Evolutionary conservation across 495 filamentous ascomycete genomes (phyloP).

Genomic region (Tuber aestivum): DNA sequence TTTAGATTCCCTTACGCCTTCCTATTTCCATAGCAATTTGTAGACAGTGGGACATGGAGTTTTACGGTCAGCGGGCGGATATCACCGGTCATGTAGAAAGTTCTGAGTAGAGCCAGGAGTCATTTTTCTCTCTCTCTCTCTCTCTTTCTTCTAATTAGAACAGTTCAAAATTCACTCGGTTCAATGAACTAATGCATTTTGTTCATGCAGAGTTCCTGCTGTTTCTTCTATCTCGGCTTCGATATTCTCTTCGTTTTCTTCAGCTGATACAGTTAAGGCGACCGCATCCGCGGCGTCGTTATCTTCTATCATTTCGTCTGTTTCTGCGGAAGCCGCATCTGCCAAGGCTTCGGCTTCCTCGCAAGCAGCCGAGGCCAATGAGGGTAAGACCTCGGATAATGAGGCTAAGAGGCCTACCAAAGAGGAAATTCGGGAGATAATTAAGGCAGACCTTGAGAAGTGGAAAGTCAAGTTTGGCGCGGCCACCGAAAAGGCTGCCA

Average conservation of each 20-base stretch:
- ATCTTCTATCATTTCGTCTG: constrained; percentile 29
- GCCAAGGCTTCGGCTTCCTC: constrained; percentile 29
- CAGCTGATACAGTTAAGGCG: constrained; percentile 25
- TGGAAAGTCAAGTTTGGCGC: constrained; percentile 84
- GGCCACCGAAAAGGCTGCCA: constrained; percentile 72
- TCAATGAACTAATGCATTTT: background rate
- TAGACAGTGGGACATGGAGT: constrained; percentile 14
- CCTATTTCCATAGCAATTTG: constrained; percentile 18
- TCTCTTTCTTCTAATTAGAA: background rate
- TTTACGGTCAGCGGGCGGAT: constrained; percentile 21
- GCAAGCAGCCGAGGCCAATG: constrained; percentile 17
- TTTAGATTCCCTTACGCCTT: constrained; percentile 12
- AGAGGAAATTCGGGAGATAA: constrained; percentile 58
- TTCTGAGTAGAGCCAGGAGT: constrained; percentile 13
- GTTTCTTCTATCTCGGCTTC: constrained; percentile 21
- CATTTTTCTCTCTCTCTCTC: background rate
- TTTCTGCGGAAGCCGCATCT: constrained; percentile 33
- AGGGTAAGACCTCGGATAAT: constrained; percentile 16
- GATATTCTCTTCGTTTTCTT: constrained; percentile 29
- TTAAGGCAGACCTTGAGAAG: constrained; percentile 66
- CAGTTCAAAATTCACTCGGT: background rate
- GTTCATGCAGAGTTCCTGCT: constrained; percentile 33
- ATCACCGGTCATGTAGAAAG: background rate
- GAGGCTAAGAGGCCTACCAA: constrained; percentile 42
- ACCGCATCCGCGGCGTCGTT: constrained; percentile 35